Conservation (phyloP, 192 early-diverging fungal genomes). For the Backusella australiensis region DNA sequence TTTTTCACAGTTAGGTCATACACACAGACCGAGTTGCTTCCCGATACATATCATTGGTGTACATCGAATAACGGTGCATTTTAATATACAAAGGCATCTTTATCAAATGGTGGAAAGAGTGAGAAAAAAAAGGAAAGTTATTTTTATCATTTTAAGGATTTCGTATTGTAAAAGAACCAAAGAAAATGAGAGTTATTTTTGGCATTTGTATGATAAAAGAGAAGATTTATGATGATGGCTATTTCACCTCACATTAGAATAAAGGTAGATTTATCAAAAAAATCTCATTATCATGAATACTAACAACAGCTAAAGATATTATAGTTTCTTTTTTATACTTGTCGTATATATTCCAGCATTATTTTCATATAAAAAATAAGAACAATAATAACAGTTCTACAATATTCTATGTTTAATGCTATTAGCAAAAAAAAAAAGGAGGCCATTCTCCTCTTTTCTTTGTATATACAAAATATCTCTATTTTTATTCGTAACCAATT, state of each 20-base stretch:
- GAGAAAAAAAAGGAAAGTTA: background rate
- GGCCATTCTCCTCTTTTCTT: background rate
- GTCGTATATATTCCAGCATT: background rate
- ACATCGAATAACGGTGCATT: background rate
- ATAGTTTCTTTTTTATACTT: background rate
- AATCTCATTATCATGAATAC: background rate
- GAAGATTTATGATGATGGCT: background rate
- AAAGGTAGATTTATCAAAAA: background rate
- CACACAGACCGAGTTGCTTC: background rate
- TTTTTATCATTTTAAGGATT: background rate
- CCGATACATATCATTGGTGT: background rate
- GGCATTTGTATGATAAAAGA: background rate
- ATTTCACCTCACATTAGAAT: background rate
- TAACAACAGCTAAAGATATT: background rate
- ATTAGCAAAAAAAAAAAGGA: background rate
- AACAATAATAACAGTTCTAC: background rate
- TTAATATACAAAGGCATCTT: background rate
- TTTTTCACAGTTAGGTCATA: background rate
- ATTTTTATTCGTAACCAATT: background rate
- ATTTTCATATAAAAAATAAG: background rate
- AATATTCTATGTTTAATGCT: background rate
- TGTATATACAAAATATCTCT: background rate
- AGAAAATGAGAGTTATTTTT: background rate
- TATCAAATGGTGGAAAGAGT: background rate
- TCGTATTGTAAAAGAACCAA: background rate